Percentiles rank a stretch among this genome's conserved stretches.
phyloP scores from a whole-genome alignment of 345 rosid species.

The Nasturtium officinale region DNA sequence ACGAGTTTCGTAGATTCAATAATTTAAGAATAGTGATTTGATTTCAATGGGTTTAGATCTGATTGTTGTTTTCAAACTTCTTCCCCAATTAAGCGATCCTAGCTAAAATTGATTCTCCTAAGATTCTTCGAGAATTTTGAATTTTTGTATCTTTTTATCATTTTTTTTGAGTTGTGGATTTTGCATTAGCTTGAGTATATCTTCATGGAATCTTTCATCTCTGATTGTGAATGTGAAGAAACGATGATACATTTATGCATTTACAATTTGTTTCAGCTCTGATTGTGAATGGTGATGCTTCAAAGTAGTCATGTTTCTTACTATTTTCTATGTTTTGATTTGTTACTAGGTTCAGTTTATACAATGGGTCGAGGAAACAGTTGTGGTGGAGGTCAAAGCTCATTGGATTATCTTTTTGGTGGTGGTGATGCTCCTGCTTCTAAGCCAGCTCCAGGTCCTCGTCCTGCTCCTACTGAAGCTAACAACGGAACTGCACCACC shows the following conservation, averaged over 20 bases:
- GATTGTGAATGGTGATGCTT: neutral
- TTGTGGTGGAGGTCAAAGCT: conserved; percentile 88
- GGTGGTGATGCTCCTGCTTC: conserved; percentile 55
- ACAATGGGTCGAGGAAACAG: conserved; percentile 84
- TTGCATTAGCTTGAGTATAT: conserved; percentile 12
- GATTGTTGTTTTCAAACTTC: neutral
- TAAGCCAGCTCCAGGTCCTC: conserved; percentile 38
- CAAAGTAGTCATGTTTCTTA: neutral
- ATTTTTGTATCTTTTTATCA: neutral
- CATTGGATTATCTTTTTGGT: conserved; percentile 75
- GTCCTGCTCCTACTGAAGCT: conserved; percentile 39
- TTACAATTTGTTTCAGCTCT: neutral
- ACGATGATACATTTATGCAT: neutral
- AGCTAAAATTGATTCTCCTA: neutral
- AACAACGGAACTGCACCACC: conserved; percentile 17
- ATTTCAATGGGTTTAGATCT: conserved; percentile 28
- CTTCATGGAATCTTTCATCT: no score
- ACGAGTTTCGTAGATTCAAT: neutral
- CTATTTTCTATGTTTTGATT: neutral
- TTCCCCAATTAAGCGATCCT: neutral
- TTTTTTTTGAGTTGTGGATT: neutral
- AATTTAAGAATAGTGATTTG: conserved; percentile 8
- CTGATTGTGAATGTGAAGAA: no score
- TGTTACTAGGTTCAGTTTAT: conserved; percentile 16
- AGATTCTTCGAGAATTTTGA: neutral